Evolutionary conservation across 2,329 filamentous ascomycete genomes (phyloP).

Genomic region (Metarhizium brunneum): DNA sequence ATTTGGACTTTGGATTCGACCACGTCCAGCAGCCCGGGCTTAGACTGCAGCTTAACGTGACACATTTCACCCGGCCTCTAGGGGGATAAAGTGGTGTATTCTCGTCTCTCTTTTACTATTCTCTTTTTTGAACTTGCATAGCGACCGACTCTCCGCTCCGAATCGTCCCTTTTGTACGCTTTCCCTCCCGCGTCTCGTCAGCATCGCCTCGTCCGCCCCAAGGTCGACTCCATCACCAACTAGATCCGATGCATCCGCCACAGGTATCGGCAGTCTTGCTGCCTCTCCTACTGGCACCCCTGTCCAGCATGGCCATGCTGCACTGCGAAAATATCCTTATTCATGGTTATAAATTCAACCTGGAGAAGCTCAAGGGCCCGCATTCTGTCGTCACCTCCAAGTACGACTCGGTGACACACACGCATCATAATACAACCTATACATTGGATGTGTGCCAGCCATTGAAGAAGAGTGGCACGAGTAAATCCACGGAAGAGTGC

Average conservation of each 20-base stretch:
- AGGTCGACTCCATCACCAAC: neutral
- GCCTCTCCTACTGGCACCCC: conserved; percentile 25
- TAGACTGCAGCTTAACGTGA: conserved; percentile 17
- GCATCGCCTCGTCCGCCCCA: neutral
- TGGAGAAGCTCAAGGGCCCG: conserved; percentile 54
- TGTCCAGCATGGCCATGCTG: conserved; percentile 38
- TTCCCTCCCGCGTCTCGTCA: neutral
- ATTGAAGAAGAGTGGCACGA: conserved; percentile 52
- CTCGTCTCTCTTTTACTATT: neutral
- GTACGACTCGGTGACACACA: conserved; percentile 41
- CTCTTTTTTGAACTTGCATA: neutral
- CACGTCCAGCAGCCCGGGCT: conserved; percentile 5
- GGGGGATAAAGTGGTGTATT: neutral
- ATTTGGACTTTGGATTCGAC: conserved; percentile 4
- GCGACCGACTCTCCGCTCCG: neutral
- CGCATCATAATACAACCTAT: conserved; percentile 62
- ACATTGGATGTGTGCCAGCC: conserved; percentile 68
- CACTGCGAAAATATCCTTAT: conserved; percentile 54
- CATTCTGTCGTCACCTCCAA: conserved; percentile 57
- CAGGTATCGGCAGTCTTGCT: conserved; percentile 27
- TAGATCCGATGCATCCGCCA: conserved; percentile 29
- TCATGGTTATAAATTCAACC: conserved; percentile 52
- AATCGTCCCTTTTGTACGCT: neutral
- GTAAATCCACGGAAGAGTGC: conserved; percentile 50
- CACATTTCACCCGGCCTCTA: conserved; percentile 1